Base-by-base conservation (phyloP, 2,329 filamentous ascomycete genomes). In the Teratosphaeriaceae sp. region DNA sequence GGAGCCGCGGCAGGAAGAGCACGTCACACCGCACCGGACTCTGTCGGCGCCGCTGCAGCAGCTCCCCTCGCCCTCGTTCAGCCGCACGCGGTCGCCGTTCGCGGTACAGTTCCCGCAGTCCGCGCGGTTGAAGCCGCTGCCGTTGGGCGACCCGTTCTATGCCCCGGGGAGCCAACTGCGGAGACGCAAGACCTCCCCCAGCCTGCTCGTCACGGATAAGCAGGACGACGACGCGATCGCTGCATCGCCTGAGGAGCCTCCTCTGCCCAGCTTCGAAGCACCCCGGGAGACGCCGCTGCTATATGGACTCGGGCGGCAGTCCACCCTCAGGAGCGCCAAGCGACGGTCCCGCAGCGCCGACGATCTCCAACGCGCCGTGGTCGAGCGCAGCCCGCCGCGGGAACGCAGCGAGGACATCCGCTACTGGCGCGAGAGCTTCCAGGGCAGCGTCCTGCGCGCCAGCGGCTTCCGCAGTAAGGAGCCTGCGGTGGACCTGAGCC, bases 101-200 rank as follows among this genome's bases (percentile, higher is more conserved):
- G 62, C 62, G 5, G 55, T 64, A 5, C 55, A 62, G 18, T 65
- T 65, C 42, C 63, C 63, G 8, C 57, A 63, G 30, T 63, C 61
- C 40, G 56, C 59, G 1, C 49, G 52, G 16, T 47, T 65, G 31
- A 64, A 65, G 49, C 63, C 63, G 12, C 50, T 64, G 36, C 51
- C 62, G 31, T 47, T 65, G 6, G 56, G 51, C 23, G 60, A 58
- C 40, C 61, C 62, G 11, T 62, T 59, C 48, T 44, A 51, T 11
- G 48, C 52, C 5, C 51, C 52, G 22, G 47, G 54, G 8, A 51
- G 45, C 36, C 47, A 49, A 29, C 51, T 61, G 16, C 46, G 52
- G 20, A 49, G 59, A 26, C 53, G 59, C 12, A 61, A 57, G 37
- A 63, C 63, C 1, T 40, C 64, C 8, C 59, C 61, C 3, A 63